A percentile compares a stretch with the other conserved stretches of the same genome.
Conservation (phyloP, 2,329 filamentous ascomycete genomes). For the Cercospora sp. region DNA sequence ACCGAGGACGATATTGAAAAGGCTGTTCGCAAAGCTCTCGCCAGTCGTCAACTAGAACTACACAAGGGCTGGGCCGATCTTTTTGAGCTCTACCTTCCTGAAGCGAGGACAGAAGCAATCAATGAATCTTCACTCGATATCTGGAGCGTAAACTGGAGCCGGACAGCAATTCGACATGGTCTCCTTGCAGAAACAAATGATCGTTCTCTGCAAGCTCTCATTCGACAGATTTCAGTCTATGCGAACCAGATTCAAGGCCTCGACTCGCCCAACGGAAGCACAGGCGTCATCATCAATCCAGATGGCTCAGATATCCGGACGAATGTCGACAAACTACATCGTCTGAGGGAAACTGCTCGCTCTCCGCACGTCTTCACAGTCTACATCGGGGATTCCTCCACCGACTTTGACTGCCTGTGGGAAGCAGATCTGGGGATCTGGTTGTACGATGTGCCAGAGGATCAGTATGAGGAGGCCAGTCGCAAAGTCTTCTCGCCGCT, state of each 20-base stretch:
- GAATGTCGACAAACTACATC: slow-evolving; percentile 44
- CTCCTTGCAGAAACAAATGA: slow-evolving; percentile 19
- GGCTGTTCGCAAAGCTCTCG: slow-evolving; percentile 34
- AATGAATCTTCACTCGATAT: slow-evolving; percentile 35
- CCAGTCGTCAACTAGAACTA: slow-evolving; percentile 38
- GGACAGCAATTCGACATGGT: slow-evolving; percentile 41
- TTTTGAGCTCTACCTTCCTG: slow-evolving; percentile 29
- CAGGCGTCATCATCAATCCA: slow-evolving; percentile 32
- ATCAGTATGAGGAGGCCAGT: slow-evolving; percentile 20
- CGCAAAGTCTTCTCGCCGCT: slow-evolving; percentile 30
- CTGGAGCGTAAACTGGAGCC: slow-evolving; percentile 53
- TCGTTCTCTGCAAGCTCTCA: slow-evolving; percentile 10
- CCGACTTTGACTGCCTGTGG: slow-evolving; percentile 50
- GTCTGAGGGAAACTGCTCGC: slow-evolving; percentile 23
- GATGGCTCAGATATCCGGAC: slow-evolving; percentile 39
- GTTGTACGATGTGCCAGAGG: slow-evolving; percentile 24
- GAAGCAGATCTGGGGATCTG: slow-evolving; percentile 51
- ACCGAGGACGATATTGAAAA: slow-evolving; percentile 36
- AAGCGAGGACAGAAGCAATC: background rate
- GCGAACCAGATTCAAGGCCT: slow-evolving; percentile 42
- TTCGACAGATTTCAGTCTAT: slow-evolving; percentile 25
- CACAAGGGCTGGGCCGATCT: slow-evolving; percentile 42
- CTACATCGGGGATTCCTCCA: slow-evolving; percentile 52
- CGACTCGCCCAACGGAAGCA: slow-evolving; percentile 28
- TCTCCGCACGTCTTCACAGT: slow-evolving; percentile 32